Evolutionary conservation across 306 rosid species (phyloP).

Genomic region (Psophocarpus tetragonolobus): DNA sequence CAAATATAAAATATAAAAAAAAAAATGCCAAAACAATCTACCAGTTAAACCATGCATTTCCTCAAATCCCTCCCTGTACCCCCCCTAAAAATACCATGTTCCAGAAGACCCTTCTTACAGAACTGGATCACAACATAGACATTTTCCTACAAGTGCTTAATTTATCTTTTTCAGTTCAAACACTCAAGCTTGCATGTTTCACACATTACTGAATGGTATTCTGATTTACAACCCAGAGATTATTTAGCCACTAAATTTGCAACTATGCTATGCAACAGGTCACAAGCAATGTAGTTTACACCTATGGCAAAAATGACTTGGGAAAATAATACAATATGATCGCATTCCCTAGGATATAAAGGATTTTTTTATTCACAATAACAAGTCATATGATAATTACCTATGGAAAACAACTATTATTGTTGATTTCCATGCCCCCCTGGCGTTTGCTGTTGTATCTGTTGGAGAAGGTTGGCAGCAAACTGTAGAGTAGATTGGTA

Average conservation of each 20-base stretch:
- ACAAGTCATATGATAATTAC: conserved; percentile 43
- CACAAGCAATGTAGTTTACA: background rate
- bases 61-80: background rate
- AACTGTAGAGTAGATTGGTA: conserved; percentile 78
- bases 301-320: background rate
- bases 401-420: conserved; percentile 42
- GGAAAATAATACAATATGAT: background rate
- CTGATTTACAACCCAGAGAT: background rate
- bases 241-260: background rate
- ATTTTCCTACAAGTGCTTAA: background rate
- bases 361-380: conserved; percentile 9
- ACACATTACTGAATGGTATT: background rate
- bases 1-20: background rate
- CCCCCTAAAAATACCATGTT: background rate
- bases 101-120: background rate
- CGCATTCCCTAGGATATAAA: conserved; percentile 4
- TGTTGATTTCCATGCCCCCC: conserved; percentile 66
- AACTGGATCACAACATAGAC: background rate
- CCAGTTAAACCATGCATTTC: background rate
- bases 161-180: background rate
- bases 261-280: background rate
- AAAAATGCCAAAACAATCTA: background rate
- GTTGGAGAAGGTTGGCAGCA: conserved; percentile 78
- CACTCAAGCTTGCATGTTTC: background rate
- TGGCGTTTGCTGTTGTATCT: conserved; percentile 66